Evolutionary conservation across 106 monocot genomes (phyloP).

Genomic region (Dendrobium huoshanense): DNA sequence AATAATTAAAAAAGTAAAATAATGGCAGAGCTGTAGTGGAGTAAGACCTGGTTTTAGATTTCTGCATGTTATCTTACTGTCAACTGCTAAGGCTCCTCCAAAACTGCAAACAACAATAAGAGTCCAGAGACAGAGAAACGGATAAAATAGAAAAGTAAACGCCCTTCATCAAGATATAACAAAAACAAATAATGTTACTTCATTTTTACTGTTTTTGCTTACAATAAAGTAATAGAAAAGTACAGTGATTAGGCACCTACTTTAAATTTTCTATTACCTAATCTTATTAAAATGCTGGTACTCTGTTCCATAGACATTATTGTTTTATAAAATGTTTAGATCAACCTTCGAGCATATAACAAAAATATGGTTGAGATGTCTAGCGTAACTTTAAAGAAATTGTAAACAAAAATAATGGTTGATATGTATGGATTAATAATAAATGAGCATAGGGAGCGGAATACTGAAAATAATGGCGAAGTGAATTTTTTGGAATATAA

Average conservation of each 20-base stretch:
- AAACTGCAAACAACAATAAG: neutral
- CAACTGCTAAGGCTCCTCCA: neutral
- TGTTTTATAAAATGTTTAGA: too few relatives aligned
- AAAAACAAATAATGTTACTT: neutral
- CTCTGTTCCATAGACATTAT: too few relatives aligned
- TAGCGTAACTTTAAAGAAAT: neutral
- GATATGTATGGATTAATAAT: neutral
- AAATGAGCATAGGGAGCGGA: too few relatives aligned
- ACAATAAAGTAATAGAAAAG: neutral
- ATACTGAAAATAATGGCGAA: too few relatives aligned
- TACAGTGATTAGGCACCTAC: neutral
- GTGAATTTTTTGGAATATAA: too few relatives aligned
- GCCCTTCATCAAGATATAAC: too few relatives aligned
- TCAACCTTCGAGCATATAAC: neutral
- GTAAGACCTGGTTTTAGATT: neutral
- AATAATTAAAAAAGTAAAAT: neutral
- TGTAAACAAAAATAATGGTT: neutral
- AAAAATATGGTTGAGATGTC: neutral
- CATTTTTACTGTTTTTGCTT: neutral
- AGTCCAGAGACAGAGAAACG: neutral
- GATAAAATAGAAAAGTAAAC: neutral
- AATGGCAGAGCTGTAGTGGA: neutral
- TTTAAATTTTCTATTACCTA: neutral
- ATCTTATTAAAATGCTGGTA: neutral
- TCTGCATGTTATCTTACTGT: conserved; percentile 2